Evolutionary conservation across 106 monocot species (phyloP).

Genomic region (Vanilla planifolia): DNA sequence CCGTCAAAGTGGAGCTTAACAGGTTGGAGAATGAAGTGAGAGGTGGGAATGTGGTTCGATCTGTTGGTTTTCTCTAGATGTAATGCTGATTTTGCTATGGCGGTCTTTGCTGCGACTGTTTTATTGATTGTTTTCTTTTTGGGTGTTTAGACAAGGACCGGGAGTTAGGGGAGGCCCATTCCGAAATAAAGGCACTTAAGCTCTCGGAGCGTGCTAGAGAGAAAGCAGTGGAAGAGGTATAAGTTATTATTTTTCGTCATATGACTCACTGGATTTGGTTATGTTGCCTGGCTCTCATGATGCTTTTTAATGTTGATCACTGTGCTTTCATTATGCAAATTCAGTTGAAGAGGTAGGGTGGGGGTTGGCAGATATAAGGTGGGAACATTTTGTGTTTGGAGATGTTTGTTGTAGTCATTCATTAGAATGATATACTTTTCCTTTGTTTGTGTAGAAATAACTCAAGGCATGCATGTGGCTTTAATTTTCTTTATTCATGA

Average conservation of each 20-base stretch:
- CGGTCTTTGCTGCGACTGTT: neutral
- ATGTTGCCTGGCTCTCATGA: no score
- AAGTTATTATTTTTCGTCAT: neutral
- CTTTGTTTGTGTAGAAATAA: no score
- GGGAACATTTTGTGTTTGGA: no score
- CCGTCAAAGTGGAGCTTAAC: constrained; percentile 71
- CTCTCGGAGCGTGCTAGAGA: constrained; percentile 72
- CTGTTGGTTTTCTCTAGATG: neutral
- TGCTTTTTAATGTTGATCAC: no score
- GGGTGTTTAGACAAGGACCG: constrained; percentile 57
- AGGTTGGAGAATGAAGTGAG: constrained; percentile 82
- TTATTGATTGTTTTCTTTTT: neutral
- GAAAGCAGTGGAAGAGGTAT: constrained; percentile 74
- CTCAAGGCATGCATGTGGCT: no score
- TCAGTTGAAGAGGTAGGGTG: no score
- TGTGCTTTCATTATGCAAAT: no score
- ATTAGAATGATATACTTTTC: no score
- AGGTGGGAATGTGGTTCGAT: constrained; percentile 37
- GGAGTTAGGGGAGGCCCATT: constrained; percentile 59
- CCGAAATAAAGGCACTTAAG: constrained; percentile 70
- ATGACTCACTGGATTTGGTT: neutral
- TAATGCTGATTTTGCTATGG: neutral
- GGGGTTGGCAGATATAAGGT: no score
- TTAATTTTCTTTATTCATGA: no score
- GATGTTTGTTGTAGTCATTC: no score